Evolutionary conservation across 2,329 filamentous ascomycete genomes (phyloP).

Genomic region (Coniochaeta sp.): DNA sequence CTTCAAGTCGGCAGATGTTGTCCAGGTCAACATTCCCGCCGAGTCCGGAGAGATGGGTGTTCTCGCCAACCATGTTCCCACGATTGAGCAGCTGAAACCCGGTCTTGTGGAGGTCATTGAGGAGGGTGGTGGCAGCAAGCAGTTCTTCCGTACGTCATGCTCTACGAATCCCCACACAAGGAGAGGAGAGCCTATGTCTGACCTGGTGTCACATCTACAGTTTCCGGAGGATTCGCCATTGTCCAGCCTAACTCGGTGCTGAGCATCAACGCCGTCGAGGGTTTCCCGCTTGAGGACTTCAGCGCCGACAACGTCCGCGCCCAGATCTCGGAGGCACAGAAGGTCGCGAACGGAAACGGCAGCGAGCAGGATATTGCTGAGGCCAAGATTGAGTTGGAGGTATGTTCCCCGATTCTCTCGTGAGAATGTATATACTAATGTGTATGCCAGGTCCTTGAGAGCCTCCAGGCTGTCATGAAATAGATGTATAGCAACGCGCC

Average conservation of each 20-base stretch:
- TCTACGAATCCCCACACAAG: neutral
- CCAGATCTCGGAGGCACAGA: conserved; percentile 92
- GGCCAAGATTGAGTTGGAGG: conserved; percentile 99
- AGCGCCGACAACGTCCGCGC: conserved; percentile 81
- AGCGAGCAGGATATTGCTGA: conserved; percentile 97
- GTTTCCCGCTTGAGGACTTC: conserved; percentile 91
- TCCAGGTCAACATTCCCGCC: conserved; percentile 98
- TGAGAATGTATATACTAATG: conserved; percentile 23
- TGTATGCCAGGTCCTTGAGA: conserved; percentile 66
- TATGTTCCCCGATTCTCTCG: conserved; percentile 30
- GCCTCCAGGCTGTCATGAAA: conserved; percentile 73
- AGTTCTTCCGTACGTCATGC: conserved; percentile 87
- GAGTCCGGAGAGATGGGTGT: conserved; percentile 99
- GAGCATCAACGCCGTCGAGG: conserved; percentile 98
- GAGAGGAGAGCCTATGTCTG: neutral
- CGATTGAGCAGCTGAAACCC: conserved; percentile 98
- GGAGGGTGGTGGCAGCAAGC: conserved; percentile 83
- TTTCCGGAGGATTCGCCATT: conserved; percentile 93
- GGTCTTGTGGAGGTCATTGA: conserved; percentile 93
- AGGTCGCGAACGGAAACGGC: conserved; percentile 82
- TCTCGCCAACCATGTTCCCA: conserved; percentile 96
- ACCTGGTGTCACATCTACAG: conserved; percentile 36
- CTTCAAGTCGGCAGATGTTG: conserved; percentile 62
- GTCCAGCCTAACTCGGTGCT: conserved; percentile 91
- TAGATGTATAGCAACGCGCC: conserved; percentile 47